Conservation (phyloP, 164 flowering plant species). For the Aristolochia californica region DNA sequence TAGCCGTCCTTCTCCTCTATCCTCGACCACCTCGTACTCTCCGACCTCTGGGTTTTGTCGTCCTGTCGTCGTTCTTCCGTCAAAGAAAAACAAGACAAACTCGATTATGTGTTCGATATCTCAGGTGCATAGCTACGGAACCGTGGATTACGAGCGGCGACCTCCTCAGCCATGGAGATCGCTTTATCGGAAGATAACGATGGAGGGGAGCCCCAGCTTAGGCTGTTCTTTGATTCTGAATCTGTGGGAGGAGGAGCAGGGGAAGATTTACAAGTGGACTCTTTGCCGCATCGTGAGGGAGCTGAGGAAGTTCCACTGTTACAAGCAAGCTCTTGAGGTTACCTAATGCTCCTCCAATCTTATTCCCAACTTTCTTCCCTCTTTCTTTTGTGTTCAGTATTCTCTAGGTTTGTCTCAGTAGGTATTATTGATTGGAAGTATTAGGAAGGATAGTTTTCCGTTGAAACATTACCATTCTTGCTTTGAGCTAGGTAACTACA, state of each 20-base stretch:
- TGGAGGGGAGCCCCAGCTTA: conserved; percentile 41
- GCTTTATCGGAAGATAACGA: conserved; percentile 42
- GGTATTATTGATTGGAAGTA: neutral
- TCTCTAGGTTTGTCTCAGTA: neutral
- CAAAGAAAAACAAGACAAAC: neutral
- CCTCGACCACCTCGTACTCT: conserved; percentile 1
- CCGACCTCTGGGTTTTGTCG: neutral
- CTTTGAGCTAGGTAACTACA: no score
- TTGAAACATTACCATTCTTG: no score
- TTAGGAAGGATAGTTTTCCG: neutral
- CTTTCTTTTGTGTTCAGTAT: neutral
- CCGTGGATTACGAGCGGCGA: conserved; percentile 50
- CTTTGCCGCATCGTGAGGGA: conserved; percentile 62
- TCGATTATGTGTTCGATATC: conserved; percentile 32
- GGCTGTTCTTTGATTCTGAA: conserved; percentile 48
- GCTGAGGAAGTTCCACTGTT: conserved; percentile 54
- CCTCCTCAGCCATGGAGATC: conserved; percentile 47
- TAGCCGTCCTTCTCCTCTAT: conserved; percentile 5
- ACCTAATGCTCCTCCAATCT: neutral
- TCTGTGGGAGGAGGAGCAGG: conserved; percentile 48
- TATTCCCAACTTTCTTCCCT: neutral
- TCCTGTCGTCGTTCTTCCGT: neutral
- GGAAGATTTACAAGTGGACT: conserved; percentile 60
- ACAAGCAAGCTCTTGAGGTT: conserved; percentile 70
- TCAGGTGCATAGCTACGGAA: conserved; percentile 47